Conservation (phyloP, 352 stramenopile genomes). For the Saprolegnia diclina region DNA sequence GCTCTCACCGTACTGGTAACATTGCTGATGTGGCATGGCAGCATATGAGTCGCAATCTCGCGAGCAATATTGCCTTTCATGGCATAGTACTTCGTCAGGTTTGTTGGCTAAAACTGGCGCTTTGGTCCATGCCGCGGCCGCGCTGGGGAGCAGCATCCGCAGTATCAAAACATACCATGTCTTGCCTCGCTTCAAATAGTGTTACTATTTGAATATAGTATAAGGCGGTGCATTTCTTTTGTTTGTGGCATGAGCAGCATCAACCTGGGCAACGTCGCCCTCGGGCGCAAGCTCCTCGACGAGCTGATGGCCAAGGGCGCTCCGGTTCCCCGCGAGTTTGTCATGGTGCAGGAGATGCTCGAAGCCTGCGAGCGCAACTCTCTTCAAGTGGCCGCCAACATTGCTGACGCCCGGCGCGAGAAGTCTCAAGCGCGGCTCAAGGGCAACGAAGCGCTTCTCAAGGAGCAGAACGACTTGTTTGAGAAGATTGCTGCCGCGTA, state of each 20-base stretch:
- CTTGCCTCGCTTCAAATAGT: no score
- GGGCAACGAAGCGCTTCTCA: conserved; percentile 13
- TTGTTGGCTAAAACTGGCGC: no score
- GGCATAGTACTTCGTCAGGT: no score
- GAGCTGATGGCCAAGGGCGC: conserved; percentile 9
- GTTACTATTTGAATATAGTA: no score
- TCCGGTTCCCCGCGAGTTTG: neutral
- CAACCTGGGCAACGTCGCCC: conserved; percentile 11
- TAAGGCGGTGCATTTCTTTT: no score
- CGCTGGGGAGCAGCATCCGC: no score
- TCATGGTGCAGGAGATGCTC: conserved; percentile 11
- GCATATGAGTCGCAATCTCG: no score
- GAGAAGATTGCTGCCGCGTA: conserved; percentile 6
- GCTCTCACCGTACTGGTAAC: no score
- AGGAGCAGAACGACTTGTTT: conserved; percentile 20
- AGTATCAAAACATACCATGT: no score
- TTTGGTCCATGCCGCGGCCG: no score
- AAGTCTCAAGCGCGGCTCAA: conserved; percentile 20
- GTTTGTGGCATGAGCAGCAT: neutral
- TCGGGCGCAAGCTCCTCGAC: conserved; percentile 17
- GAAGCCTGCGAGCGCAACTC: conserved; percentile 18
- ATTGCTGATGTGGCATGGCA: no score
- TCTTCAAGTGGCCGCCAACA: conserved; percentile 14
- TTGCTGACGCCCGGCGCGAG: conserved; percentile 13
- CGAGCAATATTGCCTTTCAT: no score